These are phyloP conservation scores for Mortierella claussenii DNA, from an alignment of 192 early-diverging fungal genomes.

Conservation along the genomic window DNA sequence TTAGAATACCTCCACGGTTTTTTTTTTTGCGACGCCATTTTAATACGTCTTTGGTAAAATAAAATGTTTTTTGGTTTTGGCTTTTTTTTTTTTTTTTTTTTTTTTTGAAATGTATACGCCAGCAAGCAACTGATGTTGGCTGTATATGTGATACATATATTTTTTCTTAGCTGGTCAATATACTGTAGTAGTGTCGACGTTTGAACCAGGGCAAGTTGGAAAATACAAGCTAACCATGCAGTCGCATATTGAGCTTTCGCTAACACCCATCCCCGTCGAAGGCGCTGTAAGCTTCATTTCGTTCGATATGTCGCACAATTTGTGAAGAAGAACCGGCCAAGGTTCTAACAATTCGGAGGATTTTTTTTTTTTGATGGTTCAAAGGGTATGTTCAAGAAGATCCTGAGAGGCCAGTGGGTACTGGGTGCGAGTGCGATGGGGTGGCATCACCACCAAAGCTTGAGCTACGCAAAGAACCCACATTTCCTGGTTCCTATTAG, in stretches of 20 bases:
- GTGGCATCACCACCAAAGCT: conserved; percentile 58
- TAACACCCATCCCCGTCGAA: conserved; percentile 74
- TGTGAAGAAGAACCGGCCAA: background rate
- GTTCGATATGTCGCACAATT: background rate
- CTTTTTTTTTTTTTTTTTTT: background rate
- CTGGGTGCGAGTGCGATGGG: conserved; percentile 70
- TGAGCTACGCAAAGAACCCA: conserved; percentile 70
- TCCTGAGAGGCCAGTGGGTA: conserved; percentile 67
- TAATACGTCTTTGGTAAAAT: background rate
- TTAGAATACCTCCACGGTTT: too few relatives aligned
- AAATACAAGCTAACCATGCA: conserved; percentile 74
- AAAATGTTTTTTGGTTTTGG: background rate
- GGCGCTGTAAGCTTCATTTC: conserved; percentile 68
- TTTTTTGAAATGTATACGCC: too few relatives aligned
- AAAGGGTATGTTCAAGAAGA: conserved; percentile 72
- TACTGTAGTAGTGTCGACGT: conserved; percentile 83
- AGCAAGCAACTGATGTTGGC: too few relatives aligned
- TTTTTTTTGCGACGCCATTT: too few relatives aligned
- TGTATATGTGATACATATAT: too few relatives aligned
- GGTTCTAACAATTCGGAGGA: background rate
- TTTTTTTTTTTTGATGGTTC: background rate
- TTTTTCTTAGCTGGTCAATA: conserved; percentile 81
- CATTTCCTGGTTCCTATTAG: conserved; percentile 70
- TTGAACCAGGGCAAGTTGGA: conserved; percentile 75
- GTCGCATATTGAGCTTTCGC: conserved; percentile 59